phyloP scores from a whole-genome alignment of 2,329 filamentous ascomycete genomes.

The Colletotrichum euphorbiae region DNA sequence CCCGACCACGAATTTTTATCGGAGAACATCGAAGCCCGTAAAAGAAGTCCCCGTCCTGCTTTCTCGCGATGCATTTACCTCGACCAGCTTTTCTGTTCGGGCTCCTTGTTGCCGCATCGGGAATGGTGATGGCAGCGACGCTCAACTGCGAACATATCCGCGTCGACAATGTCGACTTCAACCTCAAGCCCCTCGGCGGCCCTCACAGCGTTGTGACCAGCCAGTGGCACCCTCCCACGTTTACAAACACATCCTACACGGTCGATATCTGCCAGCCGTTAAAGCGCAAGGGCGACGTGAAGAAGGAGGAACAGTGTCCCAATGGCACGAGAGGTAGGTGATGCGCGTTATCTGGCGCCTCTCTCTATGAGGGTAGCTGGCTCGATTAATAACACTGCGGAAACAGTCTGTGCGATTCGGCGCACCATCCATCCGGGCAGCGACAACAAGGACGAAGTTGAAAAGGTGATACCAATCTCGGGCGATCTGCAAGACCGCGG shows the following conservation, averaged over 20 bases:
- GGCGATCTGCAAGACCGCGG: slow-evolving; percentile 73
- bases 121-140: slow-evolving; percentile 55
- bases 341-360: neutral
- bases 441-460: slow-evolving; percentile 57
- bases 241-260: slow-evolving; percentile 83
- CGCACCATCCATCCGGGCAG: slow-evolving; percentile 62
- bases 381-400: slow-evolving; percentile 12
- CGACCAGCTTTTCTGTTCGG: slow-evolving; percentile 51
- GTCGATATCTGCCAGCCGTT: slow-evolving; percentile 80
- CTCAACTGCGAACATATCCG: slow-evolving; percentile 73
- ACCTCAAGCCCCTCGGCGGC: slow-evolving; percentile 72
- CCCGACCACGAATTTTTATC: neutral
- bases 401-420: slow-evolving; percentile 79
- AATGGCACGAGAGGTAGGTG: slow-evolving; percentile 73
- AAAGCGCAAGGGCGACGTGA: slow-evolving; percentile 67
- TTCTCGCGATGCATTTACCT: slow-evolving; percentile 37
- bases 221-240: slow-evolving; percentile 62
- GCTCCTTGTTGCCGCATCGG: slow-evolving; percentile 50
- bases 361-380: slow-evolving; percentile 4
- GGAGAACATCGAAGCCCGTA: slow-evolving; percentile 20
- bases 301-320: slow-evolving; percentile 72
- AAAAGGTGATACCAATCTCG: slow-evolving; percentile 77
- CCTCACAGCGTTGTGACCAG: slow-evolving; percentile 76
- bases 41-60: slow-evolving; percentile 15
- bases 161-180: slow-evolving; percentile 69